Percentiles rank a stretch among this genome's conserved stretches.
These are phyloP conservation scores for Ustilago xerochloae DNA, from an alignment of 1,284 basidiomycete species.

Conservation along the genomic window DNA sequence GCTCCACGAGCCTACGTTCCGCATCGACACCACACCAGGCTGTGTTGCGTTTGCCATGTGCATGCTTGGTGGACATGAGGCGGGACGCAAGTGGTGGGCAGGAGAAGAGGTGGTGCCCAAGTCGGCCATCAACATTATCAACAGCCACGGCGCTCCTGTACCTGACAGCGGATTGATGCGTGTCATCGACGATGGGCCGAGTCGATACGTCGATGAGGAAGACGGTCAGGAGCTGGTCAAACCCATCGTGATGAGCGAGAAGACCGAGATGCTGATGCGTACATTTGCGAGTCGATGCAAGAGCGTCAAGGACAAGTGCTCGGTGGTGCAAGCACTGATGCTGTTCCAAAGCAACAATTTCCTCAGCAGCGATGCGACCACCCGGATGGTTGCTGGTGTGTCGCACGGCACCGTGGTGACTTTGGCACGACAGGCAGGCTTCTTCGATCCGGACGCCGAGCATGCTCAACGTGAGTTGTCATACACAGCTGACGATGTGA, in stretches of 20 bases:
- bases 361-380: constrained; percentile 46
- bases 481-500: constrained; percentile 43
- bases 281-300: constrained; percentile 52
- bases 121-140: constrained; percentile 37
- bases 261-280: constrained; percentile 59
- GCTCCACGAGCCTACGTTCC: constrained; percentile 61
- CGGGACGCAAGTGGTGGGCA: constrained; percentile 60
- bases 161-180: constrained; percentile 4
- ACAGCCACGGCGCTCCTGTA: constrained; percentile 19
- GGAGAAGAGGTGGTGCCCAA: constrained; percentile 58
- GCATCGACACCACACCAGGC: constrained; percentile 56
- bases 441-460: constrained; percentile 50
- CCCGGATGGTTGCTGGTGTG: constrained; percentile 44
- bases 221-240: constrained; percentile 60
- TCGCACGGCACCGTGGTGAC: constrained; percentile 51
- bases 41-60: constrained; percentile 59
- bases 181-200: constrained; percentile 16
- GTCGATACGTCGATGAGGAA: constrained; percentile 50
- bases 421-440: constrained; percentile 55
- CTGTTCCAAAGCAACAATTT: constrained; percentile 59
- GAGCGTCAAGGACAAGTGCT: constrained; percentile 50
- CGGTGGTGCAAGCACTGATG: constrained; percentile 60
- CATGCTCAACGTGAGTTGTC: constrained; percentile 29
- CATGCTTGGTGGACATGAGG: constrained; percentile 59
- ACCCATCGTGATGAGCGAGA: constrained; percentile 60